These are phyloP conservation scores for Rhynchospora pubera DNA, from an alignment of 176 grass and related monocot species.

Conservation along the genomic window DNA sequence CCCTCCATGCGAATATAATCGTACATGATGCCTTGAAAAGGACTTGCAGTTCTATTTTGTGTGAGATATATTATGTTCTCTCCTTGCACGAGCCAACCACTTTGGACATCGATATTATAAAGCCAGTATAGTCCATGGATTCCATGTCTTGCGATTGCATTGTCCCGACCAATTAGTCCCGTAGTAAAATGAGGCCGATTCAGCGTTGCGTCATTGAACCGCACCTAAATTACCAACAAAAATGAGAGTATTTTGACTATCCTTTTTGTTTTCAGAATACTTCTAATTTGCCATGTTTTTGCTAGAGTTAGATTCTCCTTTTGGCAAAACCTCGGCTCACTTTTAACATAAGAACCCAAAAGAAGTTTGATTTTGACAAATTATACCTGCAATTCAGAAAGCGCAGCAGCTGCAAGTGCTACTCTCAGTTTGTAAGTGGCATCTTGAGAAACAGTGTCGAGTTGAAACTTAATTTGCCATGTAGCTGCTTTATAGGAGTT, in stretches of 20 bases:
- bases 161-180: slow-evolving; percentile 66
- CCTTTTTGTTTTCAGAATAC: background rate
- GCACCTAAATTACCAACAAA: slow-evolving; percentile 35
- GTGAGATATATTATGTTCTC: slow-evolving; percentile 74
- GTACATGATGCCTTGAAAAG: slow-evolving; percentile 80
- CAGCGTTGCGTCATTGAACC: slow-evolving; percentile 45
- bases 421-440: slow-evolving; percentile 61
- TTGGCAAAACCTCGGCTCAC: background rate
- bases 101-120: slow-evolving; percentile 43
- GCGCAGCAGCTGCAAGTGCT: slow-evolving; percentile 66
- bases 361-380: background rate
- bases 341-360: background rate
- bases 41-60: slow-evolving; percentile 50
- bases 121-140: slow-evolving; percentile 82
- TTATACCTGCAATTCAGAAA: slow-evolving; percentile 63
- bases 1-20: slow-evolving; percentile 83
- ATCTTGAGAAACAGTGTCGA: slow-evolving; percentile 40
- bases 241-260: background rate
- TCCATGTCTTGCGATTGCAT: slow-evolving; percentile 67
- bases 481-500: slow-evolving; percentile 57
- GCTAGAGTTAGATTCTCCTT: background rate
- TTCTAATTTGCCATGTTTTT: background rate
- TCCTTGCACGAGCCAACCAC: slow-evolving; percentile 44
- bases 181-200: slow-evolving; percentile 51
- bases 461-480: slow-evolving; percentile 82